Conservation (phyloP, 768 basidiomycete genomes). For the Vararia minispora region DNA sequence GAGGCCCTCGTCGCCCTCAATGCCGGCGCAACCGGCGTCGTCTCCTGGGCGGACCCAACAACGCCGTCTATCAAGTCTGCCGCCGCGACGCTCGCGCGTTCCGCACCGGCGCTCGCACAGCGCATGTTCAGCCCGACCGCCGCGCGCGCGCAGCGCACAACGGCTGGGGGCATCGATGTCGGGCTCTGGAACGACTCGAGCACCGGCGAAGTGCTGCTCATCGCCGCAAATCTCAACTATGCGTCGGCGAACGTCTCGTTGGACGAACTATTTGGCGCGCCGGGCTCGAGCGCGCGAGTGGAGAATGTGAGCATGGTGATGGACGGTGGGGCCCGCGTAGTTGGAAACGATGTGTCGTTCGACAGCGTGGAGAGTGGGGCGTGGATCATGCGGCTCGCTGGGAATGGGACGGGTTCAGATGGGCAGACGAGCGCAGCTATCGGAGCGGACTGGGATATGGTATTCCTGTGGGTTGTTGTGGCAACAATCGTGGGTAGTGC, state of each 20-base stretch:
- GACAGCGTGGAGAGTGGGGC: conserved; percentile 1
- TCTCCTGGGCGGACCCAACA: conserved; percentile 33
- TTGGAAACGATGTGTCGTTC: background rate
- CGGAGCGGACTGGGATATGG: no score
- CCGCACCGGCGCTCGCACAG: conserved; percentile 15
- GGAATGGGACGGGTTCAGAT: no score
- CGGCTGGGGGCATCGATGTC: conserved; percentile 2
- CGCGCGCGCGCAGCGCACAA: conserved; percentile 3
- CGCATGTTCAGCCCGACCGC: conserved; percentile 5
- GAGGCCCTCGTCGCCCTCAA: conserved; percentile 60
- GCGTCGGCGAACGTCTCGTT: background rate
- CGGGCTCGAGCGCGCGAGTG: background rate
- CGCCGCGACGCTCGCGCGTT: conserved; percentile 23
- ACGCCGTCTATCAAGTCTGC: conserved; percentile 25
- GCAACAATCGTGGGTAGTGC: no score
- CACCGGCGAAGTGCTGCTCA: background rate
- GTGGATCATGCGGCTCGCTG: no score
- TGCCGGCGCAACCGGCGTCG: conserved; percentile 46
- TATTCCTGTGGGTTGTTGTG: no score
- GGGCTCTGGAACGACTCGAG: conserved; percentile 8
- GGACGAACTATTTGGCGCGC: background rate
- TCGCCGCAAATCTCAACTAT: conserved; percentile 10
- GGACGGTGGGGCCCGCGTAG: conserved; percentile 2
- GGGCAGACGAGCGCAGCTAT: no score
- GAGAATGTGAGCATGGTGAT: background rate